A percentile compares a stretch with the other conserved stretches of the same genome.
Conservation (phyloP, 805 yeast genomes). For the Saccharomycopsis fodiens region DNA sequence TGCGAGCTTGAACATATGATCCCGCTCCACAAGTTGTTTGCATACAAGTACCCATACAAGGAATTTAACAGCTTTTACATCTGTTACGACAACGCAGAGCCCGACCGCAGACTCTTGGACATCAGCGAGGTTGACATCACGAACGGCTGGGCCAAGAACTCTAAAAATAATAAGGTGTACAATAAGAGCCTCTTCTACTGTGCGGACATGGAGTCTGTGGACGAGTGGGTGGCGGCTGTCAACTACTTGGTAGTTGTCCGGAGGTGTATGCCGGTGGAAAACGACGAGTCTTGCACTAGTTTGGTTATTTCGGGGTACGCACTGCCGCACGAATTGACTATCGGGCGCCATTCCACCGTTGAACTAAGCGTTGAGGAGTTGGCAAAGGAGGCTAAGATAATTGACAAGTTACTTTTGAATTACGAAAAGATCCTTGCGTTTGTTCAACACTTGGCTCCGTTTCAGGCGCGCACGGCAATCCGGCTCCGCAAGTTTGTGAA, state of each 20-base stretch:
- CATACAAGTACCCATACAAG: conserved; percentile 14
- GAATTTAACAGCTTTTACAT: conserved; percentile 15
- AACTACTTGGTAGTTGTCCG: conserved; percentile 14
- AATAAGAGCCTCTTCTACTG: conserved; percentile 17
- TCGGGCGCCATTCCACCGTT: conserved; percentile 4
- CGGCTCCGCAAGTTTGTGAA: conserved; percentile 4
- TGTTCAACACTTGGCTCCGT: conserved; percentile 12
- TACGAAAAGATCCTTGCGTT: conserved; percentile 9
- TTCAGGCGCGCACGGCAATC: conserved; percentile 6
- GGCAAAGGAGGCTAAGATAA: conserved; percentile 9
- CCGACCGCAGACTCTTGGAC: conserved; percentile 2
- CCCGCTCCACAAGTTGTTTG: conserved; percentile 16
- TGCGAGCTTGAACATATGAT: conserved; percentile 17
- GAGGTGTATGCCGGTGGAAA: conserved; percentile 9
- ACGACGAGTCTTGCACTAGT: conserved; percentile 3
- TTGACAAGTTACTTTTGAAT: conserved; percentile 7
- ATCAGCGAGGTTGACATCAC: conserved; percentile 13
- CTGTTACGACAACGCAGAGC: conserved; percentile 9
- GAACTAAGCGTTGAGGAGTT: conserved; percentile 4
- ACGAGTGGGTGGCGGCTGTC: conserved; percentile 15
- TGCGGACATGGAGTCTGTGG: conserved; percentile 4
- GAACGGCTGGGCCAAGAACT: conserved; percentile 16
- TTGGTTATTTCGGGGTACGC: conserved; percentile 7
- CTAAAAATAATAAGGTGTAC: conserved; percentile 14
- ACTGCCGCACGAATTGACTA: conserved; percentile 6